Conservation (phyloP, 306 rosid genomes). For the Quercus aquifolioides region DNA sequence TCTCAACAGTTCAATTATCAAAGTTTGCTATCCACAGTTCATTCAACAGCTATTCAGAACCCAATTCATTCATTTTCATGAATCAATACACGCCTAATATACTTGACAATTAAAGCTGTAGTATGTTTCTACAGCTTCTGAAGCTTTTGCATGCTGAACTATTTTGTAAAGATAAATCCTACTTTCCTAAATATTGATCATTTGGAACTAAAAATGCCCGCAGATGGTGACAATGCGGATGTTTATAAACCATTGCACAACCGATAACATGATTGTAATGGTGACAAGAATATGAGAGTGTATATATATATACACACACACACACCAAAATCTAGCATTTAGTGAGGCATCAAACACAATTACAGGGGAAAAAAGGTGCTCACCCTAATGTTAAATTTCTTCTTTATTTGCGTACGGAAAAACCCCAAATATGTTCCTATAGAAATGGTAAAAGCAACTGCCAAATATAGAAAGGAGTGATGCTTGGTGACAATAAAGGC, state of each 20-base stretch:
- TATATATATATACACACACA: neutral
- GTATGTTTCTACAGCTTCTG: no score
- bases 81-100: no score
- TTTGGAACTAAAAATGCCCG: neutral
- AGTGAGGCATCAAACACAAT: constrained; percentile 3
- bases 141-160: neutral
- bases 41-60: no score
- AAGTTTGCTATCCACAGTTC: no score
- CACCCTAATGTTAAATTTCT: constrained; percentile 93
- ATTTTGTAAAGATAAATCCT: neutral
- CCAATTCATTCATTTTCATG: no score
- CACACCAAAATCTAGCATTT: neutral
- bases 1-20: no score
- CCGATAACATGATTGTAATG: neutral
- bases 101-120: no score
- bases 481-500: constrained; percentile 57
- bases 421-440: constrained; percentile 74
- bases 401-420: constrained; percentile 77
- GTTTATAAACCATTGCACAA: neutral
- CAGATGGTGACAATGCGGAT: neutral
- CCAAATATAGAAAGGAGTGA: constrained; percentile 66
- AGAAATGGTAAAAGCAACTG: constrained; percentile 57
- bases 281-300: neutral
- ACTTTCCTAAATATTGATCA: neutral
- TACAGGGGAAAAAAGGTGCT: constrained; percentile 10